Evolutionary conservation across 176 grass and related monocot genomes (phyloP).

Genomic region (Cymbopogon citratus): DNA sequence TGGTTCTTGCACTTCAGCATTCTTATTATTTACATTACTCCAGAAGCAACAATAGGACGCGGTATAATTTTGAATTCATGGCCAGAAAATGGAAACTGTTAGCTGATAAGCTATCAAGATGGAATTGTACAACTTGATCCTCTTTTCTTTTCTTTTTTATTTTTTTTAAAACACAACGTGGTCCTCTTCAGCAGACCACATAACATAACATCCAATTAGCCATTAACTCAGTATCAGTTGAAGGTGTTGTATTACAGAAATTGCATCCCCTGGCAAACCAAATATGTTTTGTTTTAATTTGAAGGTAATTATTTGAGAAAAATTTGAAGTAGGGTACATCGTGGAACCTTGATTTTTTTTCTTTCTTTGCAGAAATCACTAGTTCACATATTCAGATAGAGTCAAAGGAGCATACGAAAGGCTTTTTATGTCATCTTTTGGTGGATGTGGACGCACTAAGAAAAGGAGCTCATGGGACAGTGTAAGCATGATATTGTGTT

Average conservation of each 20-base stretch:
- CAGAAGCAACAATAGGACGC: too few relatives aligned
- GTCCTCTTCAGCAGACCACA: too few relatives aligned
- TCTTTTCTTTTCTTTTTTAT: too few relatives aligned
- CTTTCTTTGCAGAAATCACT: slow-evolving; percentile 8
- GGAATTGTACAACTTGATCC: too few relatives aligned
- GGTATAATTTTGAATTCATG: too few relatives aligned
- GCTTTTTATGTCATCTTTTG: slow-evolving; percentile 1
- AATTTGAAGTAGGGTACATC: background rate
- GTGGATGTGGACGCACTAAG: background rate
- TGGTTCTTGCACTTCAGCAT: too few relatives aligned
- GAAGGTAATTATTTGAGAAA: background rate
- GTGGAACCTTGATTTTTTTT: background rate
- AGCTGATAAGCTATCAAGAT: too few relatives aligned
- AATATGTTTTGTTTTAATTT: background rate
- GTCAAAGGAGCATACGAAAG: slow-evolving; percentile 6
- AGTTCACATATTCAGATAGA: slow-evolving; percentile 19
- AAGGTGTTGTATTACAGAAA: background rate
- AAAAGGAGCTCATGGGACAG: background rate
- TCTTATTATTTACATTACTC: too few relatives aligned
- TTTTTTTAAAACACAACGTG: too few relatives aligned
- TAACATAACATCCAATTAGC: background rate
- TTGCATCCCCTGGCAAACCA: background rate
- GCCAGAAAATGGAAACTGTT: too few relatives aligned
- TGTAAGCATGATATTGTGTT: background rate
- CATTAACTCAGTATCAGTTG: background rate